A percentile compares a stretch with the other conserved stretches of the same genome.
These are phyloP conservation scores for Carex littledalei DNA, from an alignment of 176 grass and related monocot genomes.

Conservation along the genomic window DNA sequence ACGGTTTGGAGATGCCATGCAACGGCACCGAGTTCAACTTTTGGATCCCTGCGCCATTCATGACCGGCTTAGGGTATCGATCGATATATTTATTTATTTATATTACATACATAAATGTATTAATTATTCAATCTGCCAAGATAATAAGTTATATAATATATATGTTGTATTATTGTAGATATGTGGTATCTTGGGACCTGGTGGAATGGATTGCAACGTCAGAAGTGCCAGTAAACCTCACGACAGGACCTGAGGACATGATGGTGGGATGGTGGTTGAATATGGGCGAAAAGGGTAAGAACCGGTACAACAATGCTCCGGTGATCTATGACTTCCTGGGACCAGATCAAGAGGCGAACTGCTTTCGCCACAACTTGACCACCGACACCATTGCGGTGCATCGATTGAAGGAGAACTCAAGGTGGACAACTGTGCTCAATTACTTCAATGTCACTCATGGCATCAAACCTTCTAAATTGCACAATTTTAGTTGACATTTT, in stretches of 20 bases:
- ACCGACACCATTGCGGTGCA: constrained; percentile 72
- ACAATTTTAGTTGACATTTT: constrained; percentile 29
- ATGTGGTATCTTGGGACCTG: constrained; percentile 69
- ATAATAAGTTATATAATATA: neutral
- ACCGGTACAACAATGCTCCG: constrained; percentile 40
- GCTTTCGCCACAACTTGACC: constrained; percentile 51
- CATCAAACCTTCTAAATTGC: constrained; percentile 21
- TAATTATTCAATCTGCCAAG: neutral
- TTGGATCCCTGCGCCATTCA: constrained; percentile 73
- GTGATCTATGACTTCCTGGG: constrained; percentile 67
- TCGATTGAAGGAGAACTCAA: constrained; percentile 52
- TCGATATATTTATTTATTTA: neutral
- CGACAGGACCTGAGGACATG: constrained; percentile 47
- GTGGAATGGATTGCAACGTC: constrained; percentile 46
- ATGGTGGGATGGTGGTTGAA: constrained; percentile 59
- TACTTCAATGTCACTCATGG: constrained; percentile 60
- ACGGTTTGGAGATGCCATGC: constrained; percentile 61
- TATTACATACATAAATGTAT: neutral
- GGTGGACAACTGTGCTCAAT: constrained; percentile 44
- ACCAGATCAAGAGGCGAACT: constrained; percentile 22
- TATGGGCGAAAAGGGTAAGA: constrained; percentile 54
- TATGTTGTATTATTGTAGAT: neutral
- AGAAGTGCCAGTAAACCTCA: constrained; percentile 34
- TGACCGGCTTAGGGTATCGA: constrained; percentile 72
- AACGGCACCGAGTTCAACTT: constrained; percentile 37